phyloP scores from a whole-genome alignment of 1,284 basidiomycete genomes.

The Fomitopsis schrenkii region DNA sequence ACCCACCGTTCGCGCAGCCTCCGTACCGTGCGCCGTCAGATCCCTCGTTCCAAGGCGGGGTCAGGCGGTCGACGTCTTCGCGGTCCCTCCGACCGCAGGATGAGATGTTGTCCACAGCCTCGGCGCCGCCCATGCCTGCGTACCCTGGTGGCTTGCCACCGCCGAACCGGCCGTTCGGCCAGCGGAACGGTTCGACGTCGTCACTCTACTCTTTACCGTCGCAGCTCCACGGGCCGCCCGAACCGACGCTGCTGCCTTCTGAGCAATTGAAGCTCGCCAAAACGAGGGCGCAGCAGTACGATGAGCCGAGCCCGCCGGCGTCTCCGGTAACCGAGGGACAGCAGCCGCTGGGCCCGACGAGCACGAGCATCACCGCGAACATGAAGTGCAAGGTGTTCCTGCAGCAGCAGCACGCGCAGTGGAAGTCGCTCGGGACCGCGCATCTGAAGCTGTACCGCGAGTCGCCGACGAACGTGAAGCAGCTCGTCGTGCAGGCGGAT shows the following conservation, averaged over 20 bases:
- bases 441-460: constrained; percentile 86
- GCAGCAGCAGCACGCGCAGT: constrained; percentile 93
- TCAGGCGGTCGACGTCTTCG: constrained; percentile 59
- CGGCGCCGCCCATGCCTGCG: constrained; percentile 38
- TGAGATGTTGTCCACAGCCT: constrained; percentile 34
- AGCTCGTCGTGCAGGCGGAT: constrained; percentile 93
- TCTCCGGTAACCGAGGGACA: constrained; percentile 64
- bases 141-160: constrained; percentile 29
- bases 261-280: constrained; percentile 41
- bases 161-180: constrained; percentile 27
- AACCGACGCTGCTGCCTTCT: constrained; percentile 60
- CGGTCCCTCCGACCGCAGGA: constrained; percentile 57
- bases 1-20: constrained; percentile 7
- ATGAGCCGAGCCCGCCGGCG: constrained; percentile 72
- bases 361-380: constrained; percentile 77
- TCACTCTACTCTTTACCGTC: constrained; percentile 30
- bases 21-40: constrained; percentile 36
- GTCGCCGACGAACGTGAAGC: constrained; percentile 85
- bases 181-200: constrained; percentile 26
- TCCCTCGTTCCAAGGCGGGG: constrained; percentile 30
- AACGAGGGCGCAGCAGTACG: constrained; percentile 45
- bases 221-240: constrained; percentile 41
- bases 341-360: constrained; percentile 58
- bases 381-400: constrained; percentile 99
- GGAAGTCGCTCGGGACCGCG: constrained; percentile 92